Conservation (phyloP, 345 rosid genomes). For the Triadica sebifera region DNA sequence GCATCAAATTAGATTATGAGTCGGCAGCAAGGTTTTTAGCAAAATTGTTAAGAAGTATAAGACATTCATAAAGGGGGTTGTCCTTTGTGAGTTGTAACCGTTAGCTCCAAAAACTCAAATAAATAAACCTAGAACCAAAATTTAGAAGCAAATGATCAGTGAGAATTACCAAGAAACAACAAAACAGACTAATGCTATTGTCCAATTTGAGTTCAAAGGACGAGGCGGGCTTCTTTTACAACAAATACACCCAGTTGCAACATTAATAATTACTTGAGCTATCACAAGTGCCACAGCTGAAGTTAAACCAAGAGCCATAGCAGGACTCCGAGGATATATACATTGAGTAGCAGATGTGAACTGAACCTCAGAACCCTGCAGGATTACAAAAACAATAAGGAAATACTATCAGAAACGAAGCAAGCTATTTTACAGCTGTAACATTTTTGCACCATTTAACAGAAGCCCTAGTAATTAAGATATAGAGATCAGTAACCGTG, state of each 20-base stretch:
- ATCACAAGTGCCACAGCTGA: slow-evolving; percentile 62
- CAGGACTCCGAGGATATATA: slow-evolving; percentile 68
- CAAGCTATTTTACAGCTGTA: not conserved
- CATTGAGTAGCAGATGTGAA: slow-evolving; percentile 45
- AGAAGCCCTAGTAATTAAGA: too few species aligned
- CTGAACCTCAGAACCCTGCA: slow-evolving; percentile 65
- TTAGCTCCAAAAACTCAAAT: not conserved
- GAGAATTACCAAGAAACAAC: slow-evolving; percentile 71
- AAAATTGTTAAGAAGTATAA: not conserved
- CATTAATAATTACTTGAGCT: slow-evolving; percentile 60
- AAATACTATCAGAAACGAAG: not conserved
- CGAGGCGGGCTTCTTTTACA: slow-evolving; percentile 52
- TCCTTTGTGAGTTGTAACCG: not conserved
- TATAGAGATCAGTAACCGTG: too few species aligned
- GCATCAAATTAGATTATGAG: not conserved
- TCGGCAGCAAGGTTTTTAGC: not conserved
- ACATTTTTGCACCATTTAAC: not conserved
- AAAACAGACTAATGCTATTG: slow-evolving; percentile 57
- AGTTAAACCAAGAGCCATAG: slow-evolving; percentile 62
- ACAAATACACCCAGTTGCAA: slow-evolving; percentile 73
- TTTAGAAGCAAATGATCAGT: not conserved
- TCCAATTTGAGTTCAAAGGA: slow-evolving; percentile 62
- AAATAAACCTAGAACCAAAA: not conserved
- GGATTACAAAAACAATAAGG: slow-evolving; percentile 13
- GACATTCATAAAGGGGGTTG: not conserved